These are phyloP conservation scores for Tricholoma bakamatsutake DNA, from an alignment of 768 basidiomycete species.

Conservation along the genomic window DNA sequence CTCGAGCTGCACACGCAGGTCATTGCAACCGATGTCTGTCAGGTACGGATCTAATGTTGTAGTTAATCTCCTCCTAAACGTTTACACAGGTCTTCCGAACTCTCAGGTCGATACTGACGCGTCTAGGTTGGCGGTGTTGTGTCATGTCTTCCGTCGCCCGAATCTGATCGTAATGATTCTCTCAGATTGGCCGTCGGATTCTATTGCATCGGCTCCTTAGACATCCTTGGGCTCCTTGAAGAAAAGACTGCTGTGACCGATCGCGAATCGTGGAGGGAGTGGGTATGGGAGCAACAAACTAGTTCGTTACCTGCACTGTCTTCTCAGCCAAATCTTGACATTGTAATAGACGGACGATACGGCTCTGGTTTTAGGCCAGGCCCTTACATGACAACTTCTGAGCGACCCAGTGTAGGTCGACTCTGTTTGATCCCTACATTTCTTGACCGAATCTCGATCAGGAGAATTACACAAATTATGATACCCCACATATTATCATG, in stretches of 20 bases:
- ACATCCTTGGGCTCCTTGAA: slow-evolving; percentile 57
- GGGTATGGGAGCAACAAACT: slow-evolving; percentile 89
- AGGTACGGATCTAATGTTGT: slow-evolving; percentile 23
- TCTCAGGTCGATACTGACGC: slow-evolving; percentile 67
- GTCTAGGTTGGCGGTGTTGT: slow-evolving; percentile 45
- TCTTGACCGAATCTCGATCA: slow-evolving; percentile 9
- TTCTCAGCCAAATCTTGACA: not conserved
- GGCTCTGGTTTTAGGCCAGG: slow-evolving; percentile 74
- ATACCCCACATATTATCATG: slow-evolving; percentile 83
- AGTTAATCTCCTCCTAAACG: not conserved
- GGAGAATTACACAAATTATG: slow-evolving; percentile 41
- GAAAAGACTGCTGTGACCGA: slow-evolving; percentile 44
- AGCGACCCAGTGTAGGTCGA: slow-evolving; percentile 6
- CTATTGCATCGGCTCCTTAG: slow-evolving; percentile 83
- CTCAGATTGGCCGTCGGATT: slow-evolving; percentile 77
- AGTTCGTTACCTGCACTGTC: slow-evolving; percentile 30
- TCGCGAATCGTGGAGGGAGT: slow-evolving; percentile 61
- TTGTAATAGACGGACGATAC: slow-evolving; percentile 41
- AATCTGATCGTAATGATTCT: slow-evolving; percentile 8
- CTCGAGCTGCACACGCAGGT: slow-evolving; percentile 48
- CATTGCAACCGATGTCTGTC: slow-evolving; percentile 67
- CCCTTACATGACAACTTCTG: slow-evolving; percentile 50
- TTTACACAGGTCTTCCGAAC: slow-evolving; percentile 48
- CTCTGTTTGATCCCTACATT: not conserved
- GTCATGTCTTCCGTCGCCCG: not conserved